Percentiles rank a stretch among this genome's conserved stretches.
These are phyloP conservation scores for Boletus edulis DNA, from an alignment of 768 basidiomycete species.

Conservation along the genomic window DNA sequence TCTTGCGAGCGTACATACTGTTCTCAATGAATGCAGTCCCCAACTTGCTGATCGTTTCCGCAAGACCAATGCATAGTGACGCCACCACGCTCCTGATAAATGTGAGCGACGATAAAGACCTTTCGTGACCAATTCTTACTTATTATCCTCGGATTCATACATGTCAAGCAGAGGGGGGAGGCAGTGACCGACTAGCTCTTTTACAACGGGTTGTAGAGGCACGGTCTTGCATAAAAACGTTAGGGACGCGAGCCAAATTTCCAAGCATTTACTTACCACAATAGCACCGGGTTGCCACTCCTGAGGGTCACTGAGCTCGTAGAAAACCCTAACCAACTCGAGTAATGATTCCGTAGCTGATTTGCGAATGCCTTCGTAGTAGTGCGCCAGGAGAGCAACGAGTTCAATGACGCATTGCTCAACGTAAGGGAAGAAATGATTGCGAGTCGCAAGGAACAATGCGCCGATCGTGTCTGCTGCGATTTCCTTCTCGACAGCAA, in stretches of 20 bases:
- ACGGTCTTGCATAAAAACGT: conserved; percentile 31
- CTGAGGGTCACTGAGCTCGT: conserved; percentile 77
- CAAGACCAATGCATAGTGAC: conserved; percentile 81
- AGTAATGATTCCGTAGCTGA: conserved; percentile 85
- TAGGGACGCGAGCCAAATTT: background rate
- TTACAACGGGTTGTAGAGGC: conserved; percentile 66
- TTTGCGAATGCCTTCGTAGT: conserved; percentile 98
- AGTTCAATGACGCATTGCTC: conserved; percentile 81
- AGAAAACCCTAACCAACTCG: conserved; percentile 86
- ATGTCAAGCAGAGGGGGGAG: conserved; percentile 77
- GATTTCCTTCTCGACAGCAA: conserved; percentile 99
- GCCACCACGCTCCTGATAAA: conserved; percentile 76
- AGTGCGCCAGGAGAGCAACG: conserved; percentile 77
- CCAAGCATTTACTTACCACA: conserved; percentile 44
- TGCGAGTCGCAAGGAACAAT: conserved; percentile 77
- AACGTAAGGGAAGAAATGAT: conserved; percentile 88
- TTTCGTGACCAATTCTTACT: conserved; percentile 55
- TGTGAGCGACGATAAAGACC: conserved; percentile 14
- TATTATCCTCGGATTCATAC: conserved; percentile 95
- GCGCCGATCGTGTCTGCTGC: conserved; percentile 95
- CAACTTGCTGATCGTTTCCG: conserved; percentile 89
- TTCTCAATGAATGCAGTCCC: conserved; percentile 84
- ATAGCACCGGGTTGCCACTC: conserved; percentile 79
- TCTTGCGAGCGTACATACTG: conserved; percentile 46
- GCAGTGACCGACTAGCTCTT: conserved; percentile 73